Percentiles rank a stretch among this genome's conserved stretches.
phyloP scores from a whole-genome alignment of 2,329 filamentous ascomycete species.

The Colletotrichum coccodes region DNA sequence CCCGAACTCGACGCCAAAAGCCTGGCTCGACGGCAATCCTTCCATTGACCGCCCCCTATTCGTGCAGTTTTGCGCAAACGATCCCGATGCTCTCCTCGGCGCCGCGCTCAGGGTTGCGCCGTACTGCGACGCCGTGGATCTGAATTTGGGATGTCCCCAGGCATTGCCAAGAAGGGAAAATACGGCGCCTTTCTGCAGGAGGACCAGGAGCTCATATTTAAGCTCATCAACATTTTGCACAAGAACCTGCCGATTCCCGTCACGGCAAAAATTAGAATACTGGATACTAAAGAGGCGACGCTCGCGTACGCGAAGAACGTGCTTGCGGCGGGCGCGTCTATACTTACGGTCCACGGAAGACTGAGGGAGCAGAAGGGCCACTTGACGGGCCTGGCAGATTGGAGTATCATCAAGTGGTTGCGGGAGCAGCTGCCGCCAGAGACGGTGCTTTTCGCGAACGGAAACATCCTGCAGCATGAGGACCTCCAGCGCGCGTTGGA shows the following conservation, averaged over 20 bases:
- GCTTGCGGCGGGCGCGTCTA: conserved; percentile 86
- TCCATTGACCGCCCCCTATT: conserved; percentile 87
- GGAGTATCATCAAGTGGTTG: conserved; percentile 84
- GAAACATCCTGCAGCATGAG: conserved; percentile 84
- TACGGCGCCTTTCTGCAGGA: conserved; percentile 97
- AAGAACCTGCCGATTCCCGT: conserved; percentile 82
- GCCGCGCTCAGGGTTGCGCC: conserved; percentile 84
- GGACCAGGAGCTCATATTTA: conserved; percentile 83
- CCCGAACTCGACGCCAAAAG: conserved; percentile 37
- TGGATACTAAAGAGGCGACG: conserved; percentile 88
- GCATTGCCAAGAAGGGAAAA: conserved; percentile 88
- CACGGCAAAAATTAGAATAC: conserved; percentile 92
- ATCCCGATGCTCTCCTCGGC: conserved; percentile 80
- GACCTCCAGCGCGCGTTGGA: conserved; percentile 83
- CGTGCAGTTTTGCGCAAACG: conserved; percentile 96
- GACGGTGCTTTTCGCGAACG: conserved; percentile 96
- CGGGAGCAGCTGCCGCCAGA: conserved; percentile 85
- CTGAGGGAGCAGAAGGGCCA: conserved; percentile 95
- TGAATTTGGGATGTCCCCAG: conserved; percentile 96
- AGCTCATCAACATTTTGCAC: conserved; percentile 86
- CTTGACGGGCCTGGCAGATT: conserved; percentile 92
- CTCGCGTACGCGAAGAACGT: conserved; percentile 91
- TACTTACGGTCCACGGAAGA: conserved; percentile 92
- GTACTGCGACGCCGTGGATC: conserved; percentile 93
- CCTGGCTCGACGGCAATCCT: conserved; percentile 88